phyloP scores from a whole-genome alignment of 768 basidiomycete genomes.

The Tricholoma flavovirens region DNA sequence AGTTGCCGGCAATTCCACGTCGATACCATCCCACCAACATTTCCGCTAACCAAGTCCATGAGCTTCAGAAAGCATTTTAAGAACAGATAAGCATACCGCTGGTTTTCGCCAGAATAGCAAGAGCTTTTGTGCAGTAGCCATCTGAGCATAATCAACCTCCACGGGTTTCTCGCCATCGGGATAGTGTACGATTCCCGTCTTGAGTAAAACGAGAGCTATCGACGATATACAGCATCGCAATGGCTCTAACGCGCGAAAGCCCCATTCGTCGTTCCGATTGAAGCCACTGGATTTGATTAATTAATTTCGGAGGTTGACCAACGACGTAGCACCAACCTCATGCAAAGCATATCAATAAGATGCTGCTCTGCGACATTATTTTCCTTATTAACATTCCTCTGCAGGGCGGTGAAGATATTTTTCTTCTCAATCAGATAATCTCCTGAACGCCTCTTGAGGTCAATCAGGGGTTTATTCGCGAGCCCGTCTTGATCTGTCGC shows the following conservation, averaged over 20 bases:
- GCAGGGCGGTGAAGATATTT: constrained; percentile 95
- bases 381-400: constrained; percentile 98
- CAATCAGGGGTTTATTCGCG: constrained; percentile 71
- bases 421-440: constrained; percentile 81
- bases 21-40: constrained; percentile 99
- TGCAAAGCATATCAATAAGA: constrained; percentile 99
- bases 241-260: constrained; percentile 93
- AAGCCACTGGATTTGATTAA: constrained; percentile 64
- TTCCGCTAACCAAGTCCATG: constrained; percentile 65
- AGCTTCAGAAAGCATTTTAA: constrained; percentile 4
- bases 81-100: constrained; percentile 60
- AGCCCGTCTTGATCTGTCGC: constrained; percentile 72
- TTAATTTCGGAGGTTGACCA: constrained; percentile 2
- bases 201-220: constrained; percentile 94
- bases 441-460: constrained; percentile 83
- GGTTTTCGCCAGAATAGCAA: constrained; percentile 98
- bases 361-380: constrained; percentile 99
- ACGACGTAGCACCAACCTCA: constrained; percentile 61
- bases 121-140: constrained; percentile 96
- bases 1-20: constrained; percentile 69
- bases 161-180: constrained; percentile 63
- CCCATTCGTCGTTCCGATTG: constrained; percentile 97
- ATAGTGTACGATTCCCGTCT: constrained; percentile 89
- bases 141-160: constrained; percentile 84
- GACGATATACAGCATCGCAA: constrained; percentile 97